Base-by-base conservation (phyloP, 495 filamentous ascomycete genomes). In the Chaetomium tenue region DNA sequence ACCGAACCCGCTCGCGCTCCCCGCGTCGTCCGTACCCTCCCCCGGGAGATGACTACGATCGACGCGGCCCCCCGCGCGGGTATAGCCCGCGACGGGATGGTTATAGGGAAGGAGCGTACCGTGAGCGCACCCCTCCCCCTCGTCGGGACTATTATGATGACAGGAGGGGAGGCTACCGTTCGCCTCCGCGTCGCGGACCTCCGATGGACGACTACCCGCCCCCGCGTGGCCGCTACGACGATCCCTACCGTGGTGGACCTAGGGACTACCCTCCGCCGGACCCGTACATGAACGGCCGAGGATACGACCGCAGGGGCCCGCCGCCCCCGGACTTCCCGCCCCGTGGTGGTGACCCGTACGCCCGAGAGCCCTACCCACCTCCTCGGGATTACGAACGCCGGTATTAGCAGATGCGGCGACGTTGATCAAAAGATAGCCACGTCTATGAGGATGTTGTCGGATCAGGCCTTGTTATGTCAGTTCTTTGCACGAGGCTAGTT, bases 131-230 rank as follows among this genome's bases (percentile, higher is more conserved):
- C 61, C 88, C 89, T n/a, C 69, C 69, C 33, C 68, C 62, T 42
- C 79, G 89, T 47, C 89, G 91, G 58, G 87, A 90, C 62, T 93
- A 95, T 70, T 93, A 96, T 74, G 92, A 97, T 70, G 85, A 89
- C 53, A 85, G 88, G 60, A 84, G 86, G 68, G 84, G 89, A 50
- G 67, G 65, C 40, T 92, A 93, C 75, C 85, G 90, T 53, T 88
- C 91, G 28, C 90, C 92, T 22, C 90, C 86, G 28, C 84, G 87
- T 65, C 79, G 88, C 65, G 82, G 85, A 54, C 89, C 90, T 12
- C 66, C 90, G 52, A 78, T 89, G 37, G 91, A 95, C 61, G 92
- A 95, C 67, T 91, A 90, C 67, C 88, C 89, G 26, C 80, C 84
- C 0, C 86, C 91, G 26, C 80, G 84, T 58, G 78, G 80, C 44